Evolutionary conservation across 345 rosid species (phyloP).

Genomic region (Turnera subulata): DNA sequence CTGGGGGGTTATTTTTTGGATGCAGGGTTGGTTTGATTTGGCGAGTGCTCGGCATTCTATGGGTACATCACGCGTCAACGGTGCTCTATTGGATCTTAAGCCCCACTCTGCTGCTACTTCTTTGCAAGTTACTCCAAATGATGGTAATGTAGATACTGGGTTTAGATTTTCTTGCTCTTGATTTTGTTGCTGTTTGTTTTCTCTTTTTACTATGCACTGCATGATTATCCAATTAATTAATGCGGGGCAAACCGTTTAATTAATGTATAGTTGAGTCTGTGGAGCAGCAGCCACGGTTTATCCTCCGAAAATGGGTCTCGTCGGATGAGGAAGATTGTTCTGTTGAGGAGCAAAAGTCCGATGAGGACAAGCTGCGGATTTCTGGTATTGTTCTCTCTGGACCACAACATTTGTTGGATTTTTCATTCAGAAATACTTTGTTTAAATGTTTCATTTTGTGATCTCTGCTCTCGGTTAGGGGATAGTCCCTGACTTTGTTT

Average conservation of each 20-base stretch:
- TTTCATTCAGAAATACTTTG: background rate
- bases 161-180: background rate
- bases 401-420: background rate
- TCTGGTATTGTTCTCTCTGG: conserved; percentile 42
- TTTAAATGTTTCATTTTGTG: background rate
- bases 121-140: conserved; percentile 39
- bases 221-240: background rate
- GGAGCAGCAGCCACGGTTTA: conserved; percentile 44
- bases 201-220: background rate
- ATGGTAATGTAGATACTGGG: conserved; percentile 33
- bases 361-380: conserved; percentile 31
- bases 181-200: background rate
- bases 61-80: conserved; percentile 80
- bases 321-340: conserved; percentile 25
- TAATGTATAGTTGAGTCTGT: conserved; percentile 42
- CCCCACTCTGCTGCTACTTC: conserved; percentile 70
- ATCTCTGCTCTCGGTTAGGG: background rate
- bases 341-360: conserved; percentile 22
- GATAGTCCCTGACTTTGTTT: background rate
- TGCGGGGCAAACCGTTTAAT: background rate
- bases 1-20: background rate
- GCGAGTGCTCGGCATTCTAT: conserved; percentile 88
- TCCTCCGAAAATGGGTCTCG: conserved; percentile 68
- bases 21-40: conserved; percentile 88
- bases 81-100: conserved; percentile 70